These are phyloP conservation scores for Emiliania huxleyi DNA, from an alignment of 78 protist species.

Conservation along the genomic window DNA sequence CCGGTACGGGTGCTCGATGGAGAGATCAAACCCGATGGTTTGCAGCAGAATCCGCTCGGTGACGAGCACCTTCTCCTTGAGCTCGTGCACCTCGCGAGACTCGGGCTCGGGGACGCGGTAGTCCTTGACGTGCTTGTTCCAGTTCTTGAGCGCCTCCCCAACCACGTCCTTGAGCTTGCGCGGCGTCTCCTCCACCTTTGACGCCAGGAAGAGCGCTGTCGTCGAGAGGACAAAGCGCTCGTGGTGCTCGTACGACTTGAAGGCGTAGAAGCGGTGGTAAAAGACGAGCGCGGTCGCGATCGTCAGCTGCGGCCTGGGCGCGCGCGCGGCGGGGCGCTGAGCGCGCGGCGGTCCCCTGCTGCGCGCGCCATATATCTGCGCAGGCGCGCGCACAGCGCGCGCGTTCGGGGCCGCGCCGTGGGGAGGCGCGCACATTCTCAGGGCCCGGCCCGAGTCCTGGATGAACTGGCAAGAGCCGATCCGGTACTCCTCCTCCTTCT, in stretches of 20 bases:
- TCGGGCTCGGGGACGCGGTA: slow-evolving; percentile 39
- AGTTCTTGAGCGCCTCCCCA: neutral
- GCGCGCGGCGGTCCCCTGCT: no score
- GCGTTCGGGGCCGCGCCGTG: neutral
- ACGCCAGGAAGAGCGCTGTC: slow-evolving; percentile 78
- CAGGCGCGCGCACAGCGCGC: neutral
- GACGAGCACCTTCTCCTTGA: slow-evolving; percentile 37
- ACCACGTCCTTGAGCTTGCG: slow-evolving; percentile 70
- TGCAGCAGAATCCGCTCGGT: slow-evolving; percentile 56
- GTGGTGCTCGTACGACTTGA: slow-evolving; percentile 58
- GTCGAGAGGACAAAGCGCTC: slow-evolving; percentile 59
- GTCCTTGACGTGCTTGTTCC: slow-evolving; percentile 22
- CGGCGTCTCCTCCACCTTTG: slow-evolving; percentile 82
- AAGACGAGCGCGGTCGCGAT: slow-evolving; percentile 80
- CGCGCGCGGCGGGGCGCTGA: no score
- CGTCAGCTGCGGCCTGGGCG: slow-evolving; percentile 73
- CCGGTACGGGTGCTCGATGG: slow-evolving; percentile 72
- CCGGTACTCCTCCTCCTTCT: slow-evolving; percentile 47
- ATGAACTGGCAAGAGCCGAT: slow-evolving; percentile 43
- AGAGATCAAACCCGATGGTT: slow-evolving; percentile 59
- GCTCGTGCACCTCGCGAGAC: slow-evolving; percentile 28
- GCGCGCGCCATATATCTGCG: neutral
- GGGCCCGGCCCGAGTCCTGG: slow-evolving; percentile 57
- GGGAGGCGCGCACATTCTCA: slow-evolving; percentile 12
- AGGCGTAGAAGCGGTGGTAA: slow-evolving; percentile 82